Evolutionary conservation across 371 early-diverging fungal species (phyloP).

Genomic region (Mortierella sp.): DNA sequence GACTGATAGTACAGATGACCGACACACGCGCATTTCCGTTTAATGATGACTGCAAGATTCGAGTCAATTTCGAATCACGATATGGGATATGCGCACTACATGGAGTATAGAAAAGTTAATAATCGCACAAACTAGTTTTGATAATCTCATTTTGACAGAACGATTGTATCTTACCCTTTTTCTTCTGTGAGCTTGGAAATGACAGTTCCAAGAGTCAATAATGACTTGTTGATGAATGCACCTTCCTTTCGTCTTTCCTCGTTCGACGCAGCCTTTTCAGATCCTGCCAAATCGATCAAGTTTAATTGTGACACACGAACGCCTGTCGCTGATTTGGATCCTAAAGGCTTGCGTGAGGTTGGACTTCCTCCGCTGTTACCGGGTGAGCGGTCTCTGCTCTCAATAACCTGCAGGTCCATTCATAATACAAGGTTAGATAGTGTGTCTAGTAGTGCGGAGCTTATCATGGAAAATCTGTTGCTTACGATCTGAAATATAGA

Average conservation of each 20-base stretch:
- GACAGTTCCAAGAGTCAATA: constrained; percentile 91
- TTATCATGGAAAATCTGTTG: background rate
- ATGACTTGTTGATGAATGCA: constrained; percentile 92
- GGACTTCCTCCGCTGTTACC: constrained; percentile 48
- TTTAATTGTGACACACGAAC: constrained; percentile 83
- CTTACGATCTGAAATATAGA: constrained; percentile 57
- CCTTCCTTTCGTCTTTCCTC: constrained; percentile 92
- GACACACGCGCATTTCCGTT: constrained; percentile 83
- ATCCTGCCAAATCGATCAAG: constrained; percentile 96
- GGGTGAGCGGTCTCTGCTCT: constrained; percentile 64
- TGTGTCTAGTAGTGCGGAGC: background rate
- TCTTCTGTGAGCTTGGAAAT: constrained; percentile 85
- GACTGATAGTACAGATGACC: constrained; percentile 86
- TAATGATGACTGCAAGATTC: constrained; percentile 87
- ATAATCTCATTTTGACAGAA: background rate
- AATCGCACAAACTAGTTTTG: background rate
- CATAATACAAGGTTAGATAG: background rate
- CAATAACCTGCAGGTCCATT: constrained; percentile 58
- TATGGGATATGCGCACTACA: constrained; percentile 81
- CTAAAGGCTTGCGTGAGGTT: constrained; percentile 50
- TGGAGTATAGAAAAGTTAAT: background rate
- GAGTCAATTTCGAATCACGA: constrained; percentile 93
- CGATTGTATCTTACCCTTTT: constrained; percentile 49
- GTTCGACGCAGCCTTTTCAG: constrained; percentile 87
- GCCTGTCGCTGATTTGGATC: constrained; percentile 63